Evolutionary conservation across 2,329 filamentous ascomycete species (phyloP), one percentile per base, ranked within the genome.

Genomic region (Aspergillus glaucus): DNA sequence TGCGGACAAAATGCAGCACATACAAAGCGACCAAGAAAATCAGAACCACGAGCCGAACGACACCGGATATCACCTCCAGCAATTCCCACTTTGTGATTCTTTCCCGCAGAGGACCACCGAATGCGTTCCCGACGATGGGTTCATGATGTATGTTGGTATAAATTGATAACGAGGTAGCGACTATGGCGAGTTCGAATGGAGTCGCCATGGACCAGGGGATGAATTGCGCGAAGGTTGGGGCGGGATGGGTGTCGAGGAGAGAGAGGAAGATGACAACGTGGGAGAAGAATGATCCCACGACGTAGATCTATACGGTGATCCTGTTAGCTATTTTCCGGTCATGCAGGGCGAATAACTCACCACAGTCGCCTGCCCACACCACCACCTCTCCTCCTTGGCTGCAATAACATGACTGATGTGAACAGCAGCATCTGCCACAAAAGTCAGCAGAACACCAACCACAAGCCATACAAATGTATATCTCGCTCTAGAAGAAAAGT

Each of bases 261-360:
- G 90, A 90, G 62, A 96, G 86, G 56, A 94, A 79, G 56, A 95
- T 80, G 57, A 95, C 84, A 44, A 87, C 79, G 72, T 94, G 93
- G 55, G 92, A 82, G 75, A 95, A 95, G 56, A 90, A 86, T 42
- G 88, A 86, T 47, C 86, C 88, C 49, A 88, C 80, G 54, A 94
- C 76, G 68, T 94, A 95, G 63, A 95, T 85, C 90, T 95, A 48
- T 22, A 3, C 37, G 30, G 17, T n/a, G 4, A 39, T 6, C 4
- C 3, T 39, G 37, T 52, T 44, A 52, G 54, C 57, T 59, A 54
- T 46, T 47, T 17, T 36, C 12, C 39, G 12, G 17, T 12, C 6
- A 37, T 39, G 21, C 15, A 37, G 15, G 34, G 17, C 10, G 43
- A 36, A 22, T 22, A 24, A 67, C 85, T 65, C 81, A 91, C 88